Evolutionary conservation across 2,329 filamentous ascomycete genomes (phyloP), one percentile per base, ranked within the genome.

Genomic region (Calonectria pteridis): DNA sequence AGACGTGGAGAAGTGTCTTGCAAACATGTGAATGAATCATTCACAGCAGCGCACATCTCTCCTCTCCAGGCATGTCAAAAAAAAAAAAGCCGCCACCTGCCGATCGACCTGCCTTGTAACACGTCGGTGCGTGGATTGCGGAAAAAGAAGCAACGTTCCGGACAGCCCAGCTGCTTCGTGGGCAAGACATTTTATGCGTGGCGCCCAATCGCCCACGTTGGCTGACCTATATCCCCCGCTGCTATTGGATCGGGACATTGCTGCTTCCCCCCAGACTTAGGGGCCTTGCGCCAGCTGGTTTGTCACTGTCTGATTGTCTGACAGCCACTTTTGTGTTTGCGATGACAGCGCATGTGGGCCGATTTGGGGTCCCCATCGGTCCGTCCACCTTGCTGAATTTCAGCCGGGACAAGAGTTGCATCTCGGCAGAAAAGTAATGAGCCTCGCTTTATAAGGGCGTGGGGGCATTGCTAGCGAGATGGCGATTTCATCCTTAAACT

Each of bases 401-500:
- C 55, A 62, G 35, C 55, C 23, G 10, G 37, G 26, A 28, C 23
- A 23, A 35, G 26, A 62, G 31, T 37, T 37, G 23, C 35, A 20
- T 62, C 35, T 62, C 35, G 31, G 55, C 18, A 62, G n/a, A 62
- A 62, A 5, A 26, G 16, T 28, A 26, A 33, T 9, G 16, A 40
- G 35, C 14, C 2, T 28, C 29, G 33, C 26, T 62, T 28, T 62
- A 40, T 40, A 18, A 62, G 33, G n/a, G 16, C 2, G 14, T 26
- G 6, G n/a, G n/a, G 14, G 3, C 23, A 7, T 3, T 40, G n/a
- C 29, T 28, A 28, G 55, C 55, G 26, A 28, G 37, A 29, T 20
- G 16, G 55, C 16, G n/a, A 62, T 40, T 62, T 62, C 43, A 62
- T 62, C 55, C 43, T 62, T 40, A 62, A 62, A 62, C 55, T 18